Conservation (phyloP, 345 rosid genomes). For the Odontarrhena argentea region DNA sequence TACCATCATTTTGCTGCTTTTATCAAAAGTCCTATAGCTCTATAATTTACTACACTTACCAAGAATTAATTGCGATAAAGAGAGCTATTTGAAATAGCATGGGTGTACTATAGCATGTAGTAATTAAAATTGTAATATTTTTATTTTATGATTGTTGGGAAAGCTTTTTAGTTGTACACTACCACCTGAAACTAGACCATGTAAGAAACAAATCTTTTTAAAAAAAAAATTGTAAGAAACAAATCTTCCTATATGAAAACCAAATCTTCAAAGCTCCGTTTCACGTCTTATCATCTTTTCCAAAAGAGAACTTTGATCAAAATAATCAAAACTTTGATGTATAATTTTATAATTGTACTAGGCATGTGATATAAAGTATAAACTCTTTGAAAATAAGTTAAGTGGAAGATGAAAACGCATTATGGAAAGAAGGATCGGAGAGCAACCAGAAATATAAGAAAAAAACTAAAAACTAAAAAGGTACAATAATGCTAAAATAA, state of each 20-base stretch:
- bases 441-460: conserved; percentile 2
- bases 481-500: conserved; percentile 33
- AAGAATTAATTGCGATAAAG: conserved; percentile 31
- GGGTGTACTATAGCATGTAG: conserved; percentile 1
- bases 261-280: conserved; percentile 36
- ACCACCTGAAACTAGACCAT: conserved; percentile 27
- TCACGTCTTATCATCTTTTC: conserved; percentile 39
- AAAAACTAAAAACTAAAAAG: not conserved
- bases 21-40: conserved; percentile 23
- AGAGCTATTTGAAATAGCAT: conserved; percentile 15
- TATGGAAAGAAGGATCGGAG: conserved; percentile 21
- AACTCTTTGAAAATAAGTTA: conserved; percentile 20
- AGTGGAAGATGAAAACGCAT: conserved; percentile 39
- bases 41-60: conserved; percentile 18
- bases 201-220: conserved; percentile 28
- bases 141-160: conserved; percentile 9
- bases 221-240: conserved; percentile 22
- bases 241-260: conserved; percentile 24
- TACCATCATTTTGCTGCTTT: conserved; percentile 18
- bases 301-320: conserved; percentile 12
- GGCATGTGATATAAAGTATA: conserved; percentile 13
- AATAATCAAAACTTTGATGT: conserved; percentile 3
- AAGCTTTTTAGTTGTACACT: conserved; percentile 19
- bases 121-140: not conserved
- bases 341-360: conserved; percentile 25